Evolutionary conservation across 2,329 filamentous ascomycete species (phyloP).

Genomic region (Westerdykella aurantiaca): DNA sequence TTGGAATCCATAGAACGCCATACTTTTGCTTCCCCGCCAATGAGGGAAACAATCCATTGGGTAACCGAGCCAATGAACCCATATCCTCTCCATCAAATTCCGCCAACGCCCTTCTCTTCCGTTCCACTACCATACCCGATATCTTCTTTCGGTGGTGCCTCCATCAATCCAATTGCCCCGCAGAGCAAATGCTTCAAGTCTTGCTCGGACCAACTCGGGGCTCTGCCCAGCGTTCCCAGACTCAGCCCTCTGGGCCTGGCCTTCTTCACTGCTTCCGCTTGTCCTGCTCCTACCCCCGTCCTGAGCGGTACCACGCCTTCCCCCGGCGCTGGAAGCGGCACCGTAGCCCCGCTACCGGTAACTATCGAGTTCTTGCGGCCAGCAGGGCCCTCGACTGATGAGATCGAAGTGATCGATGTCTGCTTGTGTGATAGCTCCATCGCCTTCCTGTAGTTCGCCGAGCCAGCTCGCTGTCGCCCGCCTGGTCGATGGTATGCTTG

Average conservation of each 20-base stretch:
- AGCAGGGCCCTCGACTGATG: conserved; percentile 3
- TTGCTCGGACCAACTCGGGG: conserved; percentile 33
- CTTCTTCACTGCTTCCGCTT: conserved; percentile 26
- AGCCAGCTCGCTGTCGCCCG: conserved; percentile 18
- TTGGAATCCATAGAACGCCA: background rate
- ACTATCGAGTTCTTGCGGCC: conserved; percentile 20
- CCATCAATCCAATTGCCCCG: conserved; percentile 17
- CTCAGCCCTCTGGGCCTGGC: conserved; percentile 25
- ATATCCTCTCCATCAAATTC: background rate
- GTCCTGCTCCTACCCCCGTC: conserved; percentile 19
- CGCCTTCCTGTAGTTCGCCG: conserved; percentile 29
- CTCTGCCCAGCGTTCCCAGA: conserved; percentile 22
- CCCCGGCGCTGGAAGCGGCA: conserved; percentile 22
- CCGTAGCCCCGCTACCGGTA: conserved; percentile 8
- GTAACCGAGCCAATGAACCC: background rate
- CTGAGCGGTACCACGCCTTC: conserved; percentile 32
- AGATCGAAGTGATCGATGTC: background rate
- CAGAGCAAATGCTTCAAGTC: conserved; percentile 29
- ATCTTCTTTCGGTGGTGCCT: conserved; percentile 14
- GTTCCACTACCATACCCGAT: conserved; percentile 22
- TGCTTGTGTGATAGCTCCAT: conserved; percentile 16
- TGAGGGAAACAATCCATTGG: background rate
- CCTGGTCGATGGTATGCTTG: conserved; percentile 24
- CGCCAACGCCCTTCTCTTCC: conserved; percentile 5
- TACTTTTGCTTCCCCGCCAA: background rate